Percentiles rank a stretch among this genome's conserved stretches.
Evolutionary conservation across 1,284 basidiomycete genomes (phyloP).

Genomic region (Rhodotorula sp.): DNA sequence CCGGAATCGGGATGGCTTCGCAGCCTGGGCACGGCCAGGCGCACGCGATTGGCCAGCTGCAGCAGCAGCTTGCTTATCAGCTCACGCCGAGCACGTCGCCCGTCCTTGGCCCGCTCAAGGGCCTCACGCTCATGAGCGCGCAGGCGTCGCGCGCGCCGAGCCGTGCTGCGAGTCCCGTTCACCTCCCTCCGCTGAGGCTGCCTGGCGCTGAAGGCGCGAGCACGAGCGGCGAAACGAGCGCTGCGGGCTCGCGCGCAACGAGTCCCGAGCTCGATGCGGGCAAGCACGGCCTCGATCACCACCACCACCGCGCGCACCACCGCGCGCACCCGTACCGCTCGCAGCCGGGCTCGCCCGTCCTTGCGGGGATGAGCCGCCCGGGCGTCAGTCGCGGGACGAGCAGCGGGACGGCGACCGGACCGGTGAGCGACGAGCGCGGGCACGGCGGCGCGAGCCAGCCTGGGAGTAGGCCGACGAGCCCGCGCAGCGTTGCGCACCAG

Average conservation of each 20-base stretch:
- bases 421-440: background rate
- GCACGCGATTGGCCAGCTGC: conserved; percentile 36
- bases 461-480: conserved; percentile 7
- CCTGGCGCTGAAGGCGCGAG: conserved; percentile 1
- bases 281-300: conserved; percentile 13
- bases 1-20: conserved; percentile 38
- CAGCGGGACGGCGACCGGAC: conserved; percentile 7
- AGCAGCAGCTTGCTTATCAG: conserved; percentile 47
- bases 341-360: conserved; percentile 30
- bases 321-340: conserved; percentile 35
- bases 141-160: conserved; percentile 25
- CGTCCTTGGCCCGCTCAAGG: conserved; percentile 75
- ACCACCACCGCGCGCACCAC: conserved; percentile 7
- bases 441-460: background rate
- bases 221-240: conserved; percentile 11
- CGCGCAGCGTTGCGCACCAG: background rate
- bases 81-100: conserved; percentile 64
- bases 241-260: conserved; percentile 9
- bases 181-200: conserved; percentile 38
- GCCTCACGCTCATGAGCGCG: conserved; percentile 40
- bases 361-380: background rate
- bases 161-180: conserved; percentile 31
- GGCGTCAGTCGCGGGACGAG: background rate
- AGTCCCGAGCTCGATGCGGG: conserved; percentile 20
- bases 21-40: conserved; percentile 31